Evolutionary conservation across 345 rosid species (phyloP).

Genomic region (Durio zibethinus): DNA sequence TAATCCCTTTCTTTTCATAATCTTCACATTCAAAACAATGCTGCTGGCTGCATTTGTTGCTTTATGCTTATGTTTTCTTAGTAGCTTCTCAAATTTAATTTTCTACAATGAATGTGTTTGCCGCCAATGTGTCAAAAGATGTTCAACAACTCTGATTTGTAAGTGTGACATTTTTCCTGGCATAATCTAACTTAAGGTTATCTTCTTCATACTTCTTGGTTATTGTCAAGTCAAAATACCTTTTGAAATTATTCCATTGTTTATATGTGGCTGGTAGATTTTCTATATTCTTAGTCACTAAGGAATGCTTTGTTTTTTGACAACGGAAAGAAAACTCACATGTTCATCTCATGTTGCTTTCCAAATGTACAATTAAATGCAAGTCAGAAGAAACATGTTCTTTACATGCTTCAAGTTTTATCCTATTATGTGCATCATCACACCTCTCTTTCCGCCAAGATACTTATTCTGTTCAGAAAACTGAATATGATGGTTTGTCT

Average conservation of each 20-base stretch:
- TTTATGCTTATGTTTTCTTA: neutral
- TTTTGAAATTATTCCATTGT: slow-evolving; percentile 5
- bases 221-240: neutral
- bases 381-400: neutral
- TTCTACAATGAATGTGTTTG: neutral
- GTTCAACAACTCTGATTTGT: neutral
- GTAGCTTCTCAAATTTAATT: neutral
- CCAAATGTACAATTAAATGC: neutral
- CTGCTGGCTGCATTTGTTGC: neutral
- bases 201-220: neutral
- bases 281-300: neutral
- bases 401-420: neutral
- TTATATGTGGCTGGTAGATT: neutral
- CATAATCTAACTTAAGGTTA: neutral
- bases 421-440: neutral
- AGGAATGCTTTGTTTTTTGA: neutral
- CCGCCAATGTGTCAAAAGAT: neutral
- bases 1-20: neutral
- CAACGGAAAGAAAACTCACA: neutral
- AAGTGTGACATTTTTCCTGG: neutral
- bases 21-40: neutral
- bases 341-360: neutral
- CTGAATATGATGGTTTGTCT: slow-evolving; percentile 21
- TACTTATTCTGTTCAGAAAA: neutral
- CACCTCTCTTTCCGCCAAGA: neutral